A percentile compares a stretch with the other conserved stretches of the same genome.
These are phyloP conservation scores for Naematelia encephala DNA, from an alignment of 768 basidiomycete species.

Conservation along the genomic window DNA sequence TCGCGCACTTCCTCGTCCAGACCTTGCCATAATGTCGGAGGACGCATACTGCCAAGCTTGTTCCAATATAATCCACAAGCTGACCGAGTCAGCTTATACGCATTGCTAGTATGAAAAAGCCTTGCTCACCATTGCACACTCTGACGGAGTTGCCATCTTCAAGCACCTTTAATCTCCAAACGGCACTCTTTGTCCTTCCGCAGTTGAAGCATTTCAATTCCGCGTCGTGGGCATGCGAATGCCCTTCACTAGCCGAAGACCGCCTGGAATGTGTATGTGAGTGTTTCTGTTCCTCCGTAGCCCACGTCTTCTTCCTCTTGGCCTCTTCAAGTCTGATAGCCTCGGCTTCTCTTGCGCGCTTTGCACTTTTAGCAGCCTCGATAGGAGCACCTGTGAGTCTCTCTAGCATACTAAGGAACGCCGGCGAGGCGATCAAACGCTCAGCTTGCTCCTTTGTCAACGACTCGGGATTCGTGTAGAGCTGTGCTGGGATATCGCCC, in stretches of 20 bases:
- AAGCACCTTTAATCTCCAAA: conserved; percentile 44
- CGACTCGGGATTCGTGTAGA: conserved; percentile 29
- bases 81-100: conserved; percentile 4
- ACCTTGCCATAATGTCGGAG: conserved; percentile 43
- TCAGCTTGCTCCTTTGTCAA: conserved; percentile 42
- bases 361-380: background rate
- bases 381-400: conserved; percentile 21
- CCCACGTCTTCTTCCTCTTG: conserved; percentile 1
- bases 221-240: conserved; percentile 5
- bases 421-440: conserved; percentile 31
- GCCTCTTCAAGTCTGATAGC: conserved; percentile 1
- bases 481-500: conserved; percentile 30
- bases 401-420: conserved; percentile 37
- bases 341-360: background rate
- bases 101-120: background rate
- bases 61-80: conserved; percentile 50
- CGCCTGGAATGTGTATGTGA: background rate
- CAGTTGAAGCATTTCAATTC: conserved; percentile 42
- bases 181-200: conserved; percentile 42
- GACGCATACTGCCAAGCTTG: conserved; percentile 41
- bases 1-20: conserved; percentile 32
- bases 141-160: conserved; percentile 36
- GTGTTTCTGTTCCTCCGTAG: background rate
- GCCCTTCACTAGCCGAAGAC: conserved; percentile 4
- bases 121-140: conserved; percentile 47